Conservation (phyloP, 2,329 filamentous ascomycete genomes). For the Epichloe hybrida region DNA sequence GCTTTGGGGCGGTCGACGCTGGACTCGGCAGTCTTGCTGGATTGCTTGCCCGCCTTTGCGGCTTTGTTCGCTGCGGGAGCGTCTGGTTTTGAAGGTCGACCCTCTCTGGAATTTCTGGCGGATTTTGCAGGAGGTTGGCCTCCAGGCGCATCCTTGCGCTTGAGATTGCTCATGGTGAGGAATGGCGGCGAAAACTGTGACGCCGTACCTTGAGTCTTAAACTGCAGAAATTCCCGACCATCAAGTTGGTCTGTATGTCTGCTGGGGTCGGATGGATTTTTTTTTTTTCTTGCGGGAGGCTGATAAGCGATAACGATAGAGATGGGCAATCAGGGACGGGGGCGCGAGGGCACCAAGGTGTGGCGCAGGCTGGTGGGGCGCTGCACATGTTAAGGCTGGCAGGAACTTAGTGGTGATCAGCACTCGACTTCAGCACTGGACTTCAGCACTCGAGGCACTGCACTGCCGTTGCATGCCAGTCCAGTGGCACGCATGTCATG, state of each 20-base stretch:
- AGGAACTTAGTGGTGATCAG: too few species aligned
- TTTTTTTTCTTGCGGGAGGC: slow-evolving; percentile 10
- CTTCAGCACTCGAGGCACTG: background rate
- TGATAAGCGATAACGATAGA: slow-evolving; percentile 15
- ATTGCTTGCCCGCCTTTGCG: slow-evolving; percentile 9
- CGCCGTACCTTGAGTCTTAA: background rate
- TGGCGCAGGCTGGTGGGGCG: slow-evolving; percentile 1
- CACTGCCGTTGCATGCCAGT: background rate
- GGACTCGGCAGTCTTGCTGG: slow-evolving; percentile 19
- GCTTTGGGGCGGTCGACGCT: slow-evolving; percentile 16
- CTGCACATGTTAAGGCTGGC: background rate
- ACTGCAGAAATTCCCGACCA: slow-evolving; percentile 8
- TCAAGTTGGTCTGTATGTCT: slow-evolving; percentile 2
- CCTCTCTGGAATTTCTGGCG: slow-evolving; percentile 31
- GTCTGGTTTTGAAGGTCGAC: slow-evolving; percentile 34
- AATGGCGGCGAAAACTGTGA: background rate
- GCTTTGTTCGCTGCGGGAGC: slow-evolving; percentile 16
- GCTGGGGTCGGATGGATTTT: background rate
- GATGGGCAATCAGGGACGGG: background rate
- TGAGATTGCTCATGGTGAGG: slow-evolving; percentile 39
- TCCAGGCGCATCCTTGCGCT: slow-evolving; percentile 44
- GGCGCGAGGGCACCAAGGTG: background rate
- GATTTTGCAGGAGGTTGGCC: slow-evolving; percentile 35
- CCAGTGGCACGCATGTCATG: background rate
- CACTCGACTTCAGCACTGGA: background rate